phyloP scores from a whole-genome alignment of 2,329 filamentous ascomycete species.

The Graphium sp. region DNA sequence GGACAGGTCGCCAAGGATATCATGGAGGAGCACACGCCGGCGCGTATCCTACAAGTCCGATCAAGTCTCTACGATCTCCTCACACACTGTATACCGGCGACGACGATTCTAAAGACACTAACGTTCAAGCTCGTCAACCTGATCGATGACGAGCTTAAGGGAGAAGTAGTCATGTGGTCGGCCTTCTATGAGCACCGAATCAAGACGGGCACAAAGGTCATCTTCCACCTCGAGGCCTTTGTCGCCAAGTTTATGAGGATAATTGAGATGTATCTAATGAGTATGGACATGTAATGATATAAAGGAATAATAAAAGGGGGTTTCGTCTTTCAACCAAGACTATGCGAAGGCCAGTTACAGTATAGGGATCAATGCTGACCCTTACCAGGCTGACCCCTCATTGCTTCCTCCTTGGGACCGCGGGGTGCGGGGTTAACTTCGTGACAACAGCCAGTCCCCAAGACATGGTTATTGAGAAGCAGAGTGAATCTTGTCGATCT shows the following conservation, averaged over 20 bases:
- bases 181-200: slow-evolving; percentile 96
- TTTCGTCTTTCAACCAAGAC: too few relatives aligned
- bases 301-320: too few relatives aligned
- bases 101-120: slow-evolving; percentile 83
- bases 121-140: slow-evolving; percentile 82
- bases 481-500: not conserved
- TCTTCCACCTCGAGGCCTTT: slow-evolving; percentile 96
- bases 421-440: not conserved
- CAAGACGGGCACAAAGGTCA: slow-evolving; percentile 82
- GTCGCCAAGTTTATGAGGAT: slow-evolving; percentile 98
- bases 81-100: slow-evolving; percentile 92
- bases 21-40: slow-evolving; percentile 80
- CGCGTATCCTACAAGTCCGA: slow-evolving; percentile 71
- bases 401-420: too few relatives aligned
- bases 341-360: too few relatives aligned
- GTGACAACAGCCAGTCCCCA: too few relatives aligned
- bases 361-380: too few relatives aligned
- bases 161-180: slow-evolving; percentile 87
- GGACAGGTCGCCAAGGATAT: slow-evolving; percentile 84
- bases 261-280: slow-evolving; percentile 81
- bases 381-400: too few relatives aligned
- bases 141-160: slow-evolving; percentile 78
- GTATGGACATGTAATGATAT: slow-evolving; percentile 50
- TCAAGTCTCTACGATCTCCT: slow-evolving; percentile 94
- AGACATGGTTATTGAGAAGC: not conserved